Evolutionary conservation across 2,329 filamentous ascomycete species (phyloP).

Genomic region (Aspergillus sp.): DNA sequence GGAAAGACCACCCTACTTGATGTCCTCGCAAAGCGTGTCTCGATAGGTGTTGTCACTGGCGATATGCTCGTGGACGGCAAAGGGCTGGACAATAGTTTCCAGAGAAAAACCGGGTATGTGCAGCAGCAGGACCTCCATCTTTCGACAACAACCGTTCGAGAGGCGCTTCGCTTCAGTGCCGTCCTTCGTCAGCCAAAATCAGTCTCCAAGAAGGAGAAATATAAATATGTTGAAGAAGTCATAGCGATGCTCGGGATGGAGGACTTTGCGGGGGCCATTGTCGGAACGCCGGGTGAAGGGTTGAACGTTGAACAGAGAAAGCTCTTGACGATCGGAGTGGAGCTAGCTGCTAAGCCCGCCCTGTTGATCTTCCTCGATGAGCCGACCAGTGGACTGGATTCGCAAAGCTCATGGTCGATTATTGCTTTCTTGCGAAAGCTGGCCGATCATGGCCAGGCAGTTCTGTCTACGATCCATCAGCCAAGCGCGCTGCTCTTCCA

Average conservation of each 20-base stretch:
- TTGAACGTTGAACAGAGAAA: constrained; percentile 61
- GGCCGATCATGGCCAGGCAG: constrained; percentile 79
- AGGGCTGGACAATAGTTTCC: constrained; percentile 56
- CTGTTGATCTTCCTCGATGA: constrained; percentile 88
- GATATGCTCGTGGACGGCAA: constrained; percentile 65
- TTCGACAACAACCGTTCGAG: constrained; percentile 77
- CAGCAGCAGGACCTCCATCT: constrained; percentile 76
- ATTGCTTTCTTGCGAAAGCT: constrained; percentile 82
- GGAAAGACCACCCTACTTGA: constrained; percentile 63
- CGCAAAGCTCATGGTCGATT: constrained; percentile 87
- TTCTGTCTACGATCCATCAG: constrained; percentile 92
- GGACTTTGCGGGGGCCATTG: constrained; percentile 80
- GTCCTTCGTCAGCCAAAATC: constrained; percentile 75
- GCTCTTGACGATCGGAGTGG: constrained; percentile 85
- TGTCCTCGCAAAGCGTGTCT: constrained; percentile 56
- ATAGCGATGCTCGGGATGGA: constrained; percentile 88
- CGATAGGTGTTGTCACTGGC: constrained; percentile 62
- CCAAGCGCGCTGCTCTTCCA: constrained; percentile 92
- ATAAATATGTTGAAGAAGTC: constrained; percentile 74
- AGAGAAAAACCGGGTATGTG: constrained; percentile 65
- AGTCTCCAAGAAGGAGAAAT: constrained; percentile 69
- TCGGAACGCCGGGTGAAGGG: constrained; percentile 80
- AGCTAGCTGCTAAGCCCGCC: constrained; percentile 83
- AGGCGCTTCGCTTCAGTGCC: constrained; percentile 81
- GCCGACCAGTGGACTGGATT: constrained; percentile 86